Percentiles rank a stretch among this genome's conserved stretches.
Evolutionary conservation across 192 early-diverging fungal genomes (phyloP).

Genomic region (Mortierella claussenii): DNA sequence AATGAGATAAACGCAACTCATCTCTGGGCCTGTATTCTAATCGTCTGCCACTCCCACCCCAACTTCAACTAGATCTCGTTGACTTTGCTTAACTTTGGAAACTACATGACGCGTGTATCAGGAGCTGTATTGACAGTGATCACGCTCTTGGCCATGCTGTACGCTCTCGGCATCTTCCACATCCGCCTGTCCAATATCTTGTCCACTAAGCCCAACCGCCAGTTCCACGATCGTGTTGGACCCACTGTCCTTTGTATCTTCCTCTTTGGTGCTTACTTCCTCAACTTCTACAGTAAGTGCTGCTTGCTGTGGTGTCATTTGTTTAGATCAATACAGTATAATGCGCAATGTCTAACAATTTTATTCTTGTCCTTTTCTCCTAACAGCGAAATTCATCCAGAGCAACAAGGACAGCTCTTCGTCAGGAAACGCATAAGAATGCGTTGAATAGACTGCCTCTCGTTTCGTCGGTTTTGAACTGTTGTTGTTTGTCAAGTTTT

Average conservation of each 20-base stretch:
- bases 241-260: slow-evolving; percentile 78
- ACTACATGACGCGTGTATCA: slow-evolving; percentile 67
- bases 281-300: slow-evolving; percentile 54
- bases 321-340: not conserved
- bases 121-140: slow-evolving; percentile 65
- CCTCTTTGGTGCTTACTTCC: slow-evolving; percentile 61
- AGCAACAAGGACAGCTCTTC: too few relatives aligned
- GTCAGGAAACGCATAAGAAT: too few relatives aligned
- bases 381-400: slow-evolving; percentile 37
- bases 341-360: not conserved
- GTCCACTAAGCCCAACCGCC: slow-evolving; percentile 70
- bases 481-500: too few relatives aligned
- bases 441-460: too few relatives aligned
- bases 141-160: slow-evolving; percentile 81
- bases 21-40: too few relatives aligned
- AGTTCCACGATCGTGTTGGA: slow-evolving; percentile 80
- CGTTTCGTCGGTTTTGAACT: too few relatives aligned
- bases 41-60: too few relatives aligned
- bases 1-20: too few relatives aligned
- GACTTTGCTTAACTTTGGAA: slow-evolving; percentile 83
- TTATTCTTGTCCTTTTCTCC: not conserved
- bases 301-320: not conserved
- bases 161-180: slow-evolving; percentile 82
- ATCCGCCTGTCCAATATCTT: slow-evolving; percentile 75
- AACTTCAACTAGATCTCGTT: slow-evolving; percentile 24